Evolutionary conservation across 495 filamentous ascomycete genomes (phyloP).

Genomic region (Xylaria acuta): DNA sequence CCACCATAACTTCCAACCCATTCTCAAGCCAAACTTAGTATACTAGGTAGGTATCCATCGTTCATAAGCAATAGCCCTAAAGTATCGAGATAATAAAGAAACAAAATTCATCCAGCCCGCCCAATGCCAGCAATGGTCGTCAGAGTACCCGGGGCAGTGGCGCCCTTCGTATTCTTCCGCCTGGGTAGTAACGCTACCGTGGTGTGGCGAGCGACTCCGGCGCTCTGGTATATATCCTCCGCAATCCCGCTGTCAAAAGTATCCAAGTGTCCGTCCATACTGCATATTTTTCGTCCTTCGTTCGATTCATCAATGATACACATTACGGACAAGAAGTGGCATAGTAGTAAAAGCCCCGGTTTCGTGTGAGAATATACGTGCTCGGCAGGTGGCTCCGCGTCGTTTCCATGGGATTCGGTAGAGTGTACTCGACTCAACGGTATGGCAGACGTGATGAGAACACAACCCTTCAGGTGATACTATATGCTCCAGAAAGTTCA

Average conservation of each 20-base stretch:
- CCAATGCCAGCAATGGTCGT: conserved; percentile 22
- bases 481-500: conserved; percentile 48
- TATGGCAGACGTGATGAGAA: conserved; percentile 30
- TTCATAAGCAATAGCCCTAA: conserved; percentile 39
- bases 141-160: conserved; percentile 1
- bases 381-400: conserved; percentile 26
- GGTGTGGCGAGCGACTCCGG: conserved; percentile 15
- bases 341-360: conserved; percentile 10
- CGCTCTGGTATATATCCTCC: conserved; percentile 22
- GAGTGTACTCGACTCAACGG: conserved; percentile 21
- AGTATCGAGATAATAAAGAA: conserved; percentile 34
- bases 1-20: neutral
- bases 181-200: conserved; percentile 7
- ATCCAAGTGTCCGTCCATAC: conserved; percentile 9
- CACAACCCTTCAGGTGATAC: conserved; percentile 36
- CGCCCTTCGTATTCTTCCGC: neutral
- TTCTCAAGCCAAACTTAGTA: conserved; percentile 22
- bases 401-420: conserved; percentile 22
- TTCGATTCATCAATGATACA: conserved; percentile 25
- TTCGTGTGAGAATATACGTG: conserved; percentile 15
- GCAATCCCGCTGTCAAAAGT: neutral
- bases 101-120: conserved; percentile 14
- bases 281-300: conserved; percentile 18
- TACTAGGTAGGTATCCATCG: conserved; percentile 34
- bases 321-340: conserved; percentile 26